A percentile compares a stretch with the other conserved stretches of the same genome.
Conservation (phyloP, 352 stramenopile genomes). For the Pythium rhizo-oryzae region DNA sequence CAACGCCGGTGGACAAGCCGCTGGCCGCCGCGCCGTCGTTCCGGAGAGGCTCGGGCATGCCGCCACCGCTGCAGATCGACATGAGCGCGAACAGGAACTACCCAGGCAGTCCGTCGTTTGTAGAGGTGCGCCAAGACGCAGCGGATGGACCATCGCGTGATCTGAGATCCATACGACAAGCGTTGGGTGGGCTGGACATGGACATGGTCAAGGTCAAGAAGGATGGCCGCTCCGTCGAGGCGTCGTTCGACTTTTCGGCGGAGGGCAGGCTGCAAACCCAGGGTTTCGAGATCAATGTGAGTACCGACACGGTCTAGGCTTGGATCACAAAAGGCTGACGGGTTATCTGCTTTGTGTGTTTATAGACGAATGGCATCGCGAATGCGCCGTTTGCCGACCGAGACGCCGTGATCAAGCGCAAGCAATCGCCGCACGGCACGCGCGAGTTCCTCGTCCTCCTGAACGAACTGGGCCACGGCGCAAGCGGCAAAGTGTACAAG, state of each 20-base stretch:
- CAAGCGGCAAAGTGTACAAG: conserved; percentile 89
- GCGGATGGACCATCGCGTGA: conserved; percentile 6
- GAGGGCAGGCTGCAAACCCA: conserved; percentile 77
- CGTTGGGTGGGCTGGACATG: conserved; percentile 52
- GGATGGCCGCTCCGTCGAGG: conserved; percentile 58
- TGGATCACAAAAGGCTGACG: neutral
- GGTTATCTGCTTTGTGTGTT: neutral
- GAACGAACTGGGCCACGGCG: conserved; percentile 80
- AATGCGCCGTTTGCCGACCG: conserved; percentile 62
- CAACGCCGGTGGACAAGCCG: neutral
- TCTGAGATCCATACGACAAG: conserved; percentile 41
- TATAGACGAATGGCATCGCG: conserved; percentile 73
- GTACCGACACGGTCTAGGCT: neutral
- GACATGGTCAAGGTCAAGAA: conserved; percentile 68
- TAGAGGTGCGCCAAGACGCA: conserved; percentile 12
- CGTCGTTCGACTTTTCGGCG: conserved; percentile 83
- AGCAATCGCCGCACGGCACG: conserved; percentile 39
- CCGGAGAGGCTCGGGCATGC: conserved; percentile 8
- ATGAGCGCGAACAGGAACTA: conserved; percentile 25
- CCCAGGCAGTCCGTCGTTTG: conserved; percentile 1
- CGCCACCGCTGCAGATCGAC: conserved; percentile 54
- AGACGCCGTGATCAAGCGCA: conserved; percentile 20
- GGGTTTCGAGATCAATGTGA: conserved; percentile 85
- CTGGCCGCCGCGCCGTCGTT: neutral
- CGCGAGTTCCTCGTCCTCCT: conserved; percentile 72